These are phyloP conservation scores for Magnolia officinalis DNA, from an alignment of 164 flowering plant species.

Conservation along the genomic window DNA sequence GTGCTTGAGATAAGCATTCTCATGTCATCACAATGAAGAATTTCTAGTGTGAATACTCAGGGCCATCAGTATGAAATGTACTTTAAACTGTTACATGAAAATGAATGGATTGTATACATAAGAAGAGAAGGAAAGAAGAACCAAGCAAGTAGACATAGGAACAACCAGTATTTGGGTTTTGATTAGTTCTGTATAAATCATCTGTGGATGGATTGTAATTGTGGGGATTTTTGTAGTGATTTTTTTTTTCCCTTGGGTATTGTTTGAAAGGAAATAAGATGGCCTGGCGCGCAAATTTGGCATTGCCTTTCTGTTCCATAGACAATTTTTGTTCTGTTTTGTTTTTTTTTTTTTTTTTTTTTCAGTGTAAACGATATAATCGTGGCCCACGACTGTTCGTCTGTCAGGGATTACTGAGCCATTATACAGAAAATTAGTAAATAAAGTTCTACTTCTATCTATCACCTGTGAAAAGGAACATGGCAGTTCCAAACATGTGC, in stretches of 20 bases:
- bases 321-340: no score
- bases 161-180: not conserved
- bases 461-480: not conserved
- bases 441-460: not conserved
- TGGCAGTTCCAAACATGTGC: not conserved
- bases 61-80: not conserved
- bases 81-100: not conserved
- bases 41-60: conserved; percentile 14
- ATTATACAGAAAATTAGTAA: not conserved
- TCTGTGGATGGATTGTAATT: conserved; percentile 6
- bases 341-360: no score
- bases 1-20: conserved; percentile 8
- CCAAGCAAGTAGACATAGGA: not conserved
- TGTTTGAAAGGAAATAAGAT: conserved; percentile 13
- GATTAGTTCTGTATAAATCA: conserved; percentile 8
- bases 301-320: not conserved
- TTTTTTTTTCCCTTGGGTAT: not conserved
- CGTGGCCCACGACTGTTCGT: no score
- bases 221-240: conserved; percentile 10
- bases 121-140: conserved; percentile 2
- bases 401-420: no score
- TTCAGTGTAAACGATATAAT: no score
- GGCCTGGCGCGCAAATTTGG: not conserved
- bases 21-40: conserved; percentile 1
- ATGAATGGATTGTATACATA: conserved; percentile 3